phyloP scores from a whole-genome alignment of 257 asterid species.

The Solanum etuberosum region DNA sequence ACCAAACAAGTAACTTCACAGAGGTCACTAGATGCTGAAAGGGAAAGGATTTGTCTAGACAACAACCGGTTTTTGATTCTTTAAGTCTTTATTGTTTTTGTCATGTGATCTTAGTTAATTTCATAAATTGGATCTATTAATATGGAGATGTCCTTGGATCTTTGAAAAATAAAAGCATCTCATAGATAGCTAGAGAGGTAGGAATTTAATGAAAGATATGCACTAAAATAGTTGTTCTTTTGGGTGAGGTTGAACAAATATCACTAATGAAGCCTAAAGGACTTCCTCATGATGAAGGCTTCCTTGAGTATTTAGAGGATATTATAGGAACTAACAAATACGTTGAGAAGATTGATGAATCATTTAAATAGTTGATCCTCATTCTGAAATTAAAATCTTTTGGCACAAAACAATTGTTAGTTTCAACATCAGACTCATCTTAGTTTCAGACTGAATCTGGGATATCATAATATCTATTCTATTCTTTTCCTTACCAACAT shows the following conservation, averaged over 20 bases:
- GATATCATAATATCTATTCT: too few species aligned
- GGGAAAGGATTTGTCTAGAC: constrained; percentile 92
- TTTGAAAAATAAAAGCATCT: neutral
- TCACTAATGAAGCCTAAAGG: constrained; percentile 96
- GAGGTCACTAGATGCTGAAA: constrained; percentile 86
- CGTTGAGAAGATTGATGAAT: too few species aligned
- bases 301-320: too few species aligned
- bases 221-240: constrained; percentile 4
- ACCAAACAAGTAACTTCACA: constrained; percentile 69
- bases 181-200: neutral
- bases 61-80: constrained; percentile 91
- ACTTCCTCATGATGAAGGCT: constrained; percentile 95
- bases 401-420: neutral
- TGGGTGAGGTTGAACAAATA: constrained; percentile 99
- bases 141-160: neutral
- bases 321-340: too few species aligned
- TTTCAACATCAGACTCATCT: too few species aligned
- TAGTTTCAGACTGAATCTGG: too few species aligned
- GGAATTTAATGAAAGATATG: neutral
- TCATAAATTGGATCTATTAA: neutral
- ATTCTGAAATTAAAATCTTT: neutral
- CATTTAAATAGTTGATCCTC: constrained; percentile 63
- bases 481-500: too few species aligned
- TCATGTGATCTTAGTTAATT: neutral
- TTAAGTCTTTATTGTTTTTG: constrained; percentile 36